These are phyloP conservation scores for Anthoceros angustus DNA, from an alignment of 225 moss, liverwort and hornwort species.

Conservation along the genomic window DNA sequence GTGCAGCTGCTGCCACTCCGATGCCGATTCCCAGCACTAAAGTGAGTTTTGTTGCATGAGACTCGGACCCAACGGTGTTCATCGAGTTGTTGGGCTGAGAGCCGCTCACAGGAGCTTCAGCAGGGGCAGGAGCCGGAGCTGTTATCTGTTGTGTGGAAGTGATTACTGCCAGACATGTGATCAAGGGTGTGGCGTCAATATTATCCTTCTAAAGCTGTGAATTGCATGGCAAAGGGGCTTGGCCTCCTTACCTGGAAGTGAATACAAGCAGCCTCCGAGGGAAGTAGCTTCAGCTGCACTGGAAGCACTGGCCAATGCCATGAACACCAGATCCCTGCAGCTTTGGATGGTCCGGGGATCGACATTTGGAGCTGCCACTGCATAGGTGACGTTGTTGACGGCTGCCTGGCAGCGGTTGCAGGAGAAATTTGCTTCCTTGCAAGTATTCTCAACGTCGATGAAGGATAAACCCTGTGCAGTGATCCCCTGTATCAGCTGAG, in stretches of 20 bases:
- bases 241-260: slow-evolving; percentile 13
- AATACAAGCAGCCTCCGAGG: slow-evolving; percentile 27
- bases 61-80: background rate
- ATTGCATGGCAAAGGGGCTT: too few relatives aligned
- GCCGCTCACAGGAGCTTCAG: background rate
- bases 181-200: background rate
- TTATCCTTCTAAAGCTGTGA: too few relatives aligned
- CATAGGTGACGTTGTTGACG: slow-evolving; percentile 23
- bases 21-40: slow-evolving; percentile 19
- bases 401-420: slow-evolving; percentile 23
- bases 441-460: slow-evolving; percentile 13
- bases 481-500: slow-evolving; percentile 12
- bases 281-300: slow-evolving; percentile 11
- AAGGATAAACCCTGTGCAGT: slow-evolving; percentile 17
- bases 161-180: background rate
- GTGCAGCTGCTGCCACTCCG: slow-evolving; percentile 15
- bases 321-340: slow-evolving; percentile 33
- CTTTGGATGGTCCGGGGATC: slow-evolving; percentile 18
- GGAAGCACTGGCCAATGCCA: slow-evolving; percentile 20
- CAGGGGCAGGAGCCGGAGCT: slow-evolving; percentile 15
- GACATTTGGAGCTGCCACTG: slow-evolving; percentile 16
- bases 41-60: slow-evolving; percentile 14
- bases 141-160: slow-evolving; percentile 8
- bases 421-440: slow-evolving; percentile 15
- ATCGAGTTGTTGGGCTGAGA: background rate